Conservation (phyloP, 208 protist species). For the Leptomonas seymouri region DNA sequence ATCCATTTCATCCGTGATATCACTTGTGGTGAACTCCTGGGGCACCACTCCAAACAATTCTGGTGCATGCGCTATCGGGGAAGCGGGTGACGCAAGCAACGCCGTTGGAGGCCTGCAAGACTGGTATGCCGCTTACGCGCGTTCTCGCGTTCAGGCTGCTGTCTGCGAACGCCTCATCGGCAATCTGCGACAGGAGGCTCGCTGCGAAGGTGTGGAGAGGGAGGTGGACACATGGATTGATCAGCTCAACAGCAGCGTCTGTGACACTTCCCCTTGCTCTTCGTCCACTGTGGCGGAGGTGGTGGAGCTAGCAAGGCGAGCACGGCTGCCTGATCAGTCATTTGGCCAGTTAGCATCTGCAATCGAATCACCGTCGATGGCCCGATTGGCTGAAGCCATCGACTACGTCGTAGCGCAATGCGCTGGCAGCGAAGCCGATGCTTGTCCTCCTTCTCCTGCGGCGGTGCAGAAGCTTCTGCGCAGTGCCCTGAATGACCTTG, state of each 20-base stretch:
- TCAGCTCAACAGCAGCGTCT: background rate
- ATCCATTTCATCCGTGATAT: background rate
- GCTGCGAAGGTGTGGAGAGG: slow-evolving; percentile 26
- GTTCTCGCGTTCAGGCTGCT: background rate
- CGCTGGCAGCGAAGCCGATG: background rate
- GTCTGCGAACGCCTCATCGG: slow-evolving; percentile 6
- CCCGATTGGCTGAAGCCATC: background rate
- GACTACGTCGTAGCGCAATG: slow-evolving; percentile 5
- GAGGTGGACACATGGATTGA: slow-evolving; percentile 29
- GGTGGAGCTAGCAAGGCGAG: background rate
- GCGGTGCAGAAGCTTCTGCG: slow-evolving; percentile 9
- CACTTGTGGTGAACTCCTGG: background rate
- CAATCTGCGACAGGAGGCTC: slow-evolving; percentile 12
- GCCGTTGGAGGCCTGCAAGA: slow-evolving; percentile 4
- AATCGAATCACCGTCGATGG: background rate
- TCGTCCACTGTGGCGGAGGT: background rate
- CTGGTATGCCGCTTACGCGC: slow-evolving; percentile 22
- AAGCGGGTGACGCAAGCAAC: background rate
- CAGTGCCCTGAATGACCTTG: background rate
- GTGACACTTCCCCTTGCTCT: background rate
- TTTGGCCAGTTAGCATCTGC: background rate
- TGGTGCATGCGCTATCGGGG: too few species aligned
- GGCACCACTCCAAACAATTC: too few species aligned
- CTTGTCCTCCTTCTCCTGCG: background rate
- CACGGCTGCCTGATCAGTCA: background rate